Evolutionary conservation across 1,139 yeast genomes (phyloP).

Genomic region (Debaryomycetaceae sp.): DNA sequence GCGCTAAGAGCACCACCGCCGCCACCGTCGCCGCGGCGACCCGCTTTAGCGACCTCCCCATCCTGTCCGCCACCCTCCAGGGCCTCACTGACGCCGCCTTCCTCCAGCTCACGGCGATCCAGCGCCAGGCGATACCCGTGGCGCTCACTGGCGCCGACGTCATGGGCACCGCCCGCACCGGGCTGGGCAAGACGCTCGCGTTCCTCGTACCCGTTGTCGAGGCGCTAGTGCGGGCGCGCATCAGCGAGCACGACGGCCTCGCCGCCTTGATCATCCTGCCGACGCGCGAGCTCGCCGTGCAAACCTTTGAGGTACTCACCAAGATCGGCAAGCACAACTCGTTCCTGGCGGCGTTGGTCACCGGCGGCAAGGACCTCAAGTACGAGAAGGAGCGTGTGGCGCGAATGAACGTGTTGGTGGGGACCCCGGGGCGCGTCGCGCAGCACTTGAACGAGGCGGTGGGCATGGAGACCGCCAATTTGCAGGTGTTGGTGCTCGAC

Average conservation of each 20-base stretch:
- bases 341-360: slow-evolving; percentile 90
- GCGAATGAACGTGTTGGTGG: slow-evolving; percentile 80
- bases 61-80: slow-evolving; percentile 57
- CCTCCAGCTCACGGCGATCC: slow-evolving; percentile 80
- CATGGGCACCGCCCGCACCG: slow-evolving; percentile 92
- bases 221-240: slow-evolving; percentile 61
- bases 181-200: slow-evolving; percentile 94
- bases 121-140: slow-evolving; percentile 69
- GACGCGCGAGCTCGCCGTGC: slow-evolving; percentile 91
- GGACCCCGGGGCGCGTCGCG: slow-evolving; percentile 92
- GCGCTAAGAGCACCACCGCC: slow-evolving; percentile 23
- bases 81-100: slow-evolving; percentile 76
- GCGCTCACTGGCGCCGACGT: slow-evolving; percentile 81
- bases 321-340: slow-evolving; percentile 78
- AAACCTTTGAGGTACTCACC: slow-evolving; percentile 83
- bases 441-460: slow-evolving; percentile 95
- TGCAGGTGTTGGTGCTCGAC: slow-evolving; percentile 82
- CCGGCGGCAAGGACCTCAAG: slow-evolving; percentile 93
- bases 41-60: slow-evolving; percentile 70
- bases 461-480: slow-evolving; percentile 73
- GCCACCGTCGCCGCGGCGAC: too few species aligned
- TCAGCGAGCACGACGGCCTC: slow-evolving; percentile 88
- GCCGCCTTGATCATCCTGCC: slow-evolving; percentile 93
- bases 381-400: slow-evolving; percentile 84
- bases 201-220: slow-evolving; percentile 84